A percentile compares a stretch with the other conserved stretches of the same genome.
These are phyloP conservation scores for Hortiboletus campestris DNA, from an alignment of 768 basidiomycete genomes.

Conservation along the genomic window DNA sequence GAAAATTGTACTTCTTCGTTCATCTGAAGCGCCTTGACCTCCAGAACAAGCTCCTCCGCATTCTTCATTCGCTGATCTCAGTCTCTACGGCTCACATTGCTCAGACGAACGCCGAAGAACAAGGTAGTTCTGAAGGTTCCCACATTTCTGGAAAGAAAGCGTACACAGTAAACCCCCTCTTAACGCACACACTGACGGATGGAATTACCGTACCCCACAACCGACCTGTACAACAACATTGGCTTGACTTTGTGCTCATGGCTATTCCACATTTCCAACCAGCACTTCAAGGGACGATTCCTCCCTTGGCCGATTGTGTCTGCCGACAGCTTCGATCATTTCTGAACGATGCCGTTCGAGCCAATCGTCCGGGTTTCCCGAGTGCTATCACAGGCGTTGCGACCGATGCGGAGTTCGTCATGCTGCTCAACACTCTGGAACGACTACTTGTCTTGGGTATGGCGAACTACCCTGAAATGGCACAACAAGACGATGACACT, in stretches of 20 bases:
- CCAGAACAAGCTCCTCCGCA: slow-evolving; percentile 91
- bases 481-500: slow-evolving; percentile 56
- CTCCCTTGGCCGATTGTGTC: slow-evolving; percentile 77
- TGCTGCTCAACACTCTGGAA: slow-evolving; percentile 83
- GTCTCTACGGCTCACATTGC: slow-evolving; percentile 44
- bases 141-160: slow-evolving; percentile 30
- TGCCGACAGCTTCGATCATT: slow-evolving; percentile 63
- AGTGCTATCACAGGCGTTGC: slow-evolving; percentile 48
- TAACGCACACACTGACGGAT: slow-evolving; percentile 77
- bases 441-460: slow-evolving; percentile 74
- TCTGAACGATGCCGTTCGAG: slow-evolving; percentile 52
- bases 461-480: slow-evolving; percentile 50
- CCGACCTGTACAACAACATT: slow-evolving; percentile 84
- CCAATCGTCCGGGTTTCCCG: slow-evolving; percentile 37
- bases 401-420: slow-evolving; percentile 80
- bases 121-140: slow-evolving; percentile 33
- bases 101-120: slow-evolving; percentile 34
- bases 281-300: slow-evolving; percentile 59
- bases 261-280: slow-evolving; percentile 84
- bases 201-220: slow-evolving; percentile 71
- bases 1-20: slow-evolving; percentile 72
- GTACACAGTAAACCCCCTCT: slow-evolving; percentile 64
- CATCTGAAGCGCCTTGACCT: slow-evolving; percentile 72
- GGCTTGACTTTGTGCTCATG: slow-evolving; percentile 95
- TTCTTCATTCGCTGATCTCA: slow-evolving; percentile 83